These are phyloP conservation scores for Takakia lepidozioides DNA, from an alignment of 225 moss, liverwort and hornwort species.

Conservation along the genomic window DNA sequence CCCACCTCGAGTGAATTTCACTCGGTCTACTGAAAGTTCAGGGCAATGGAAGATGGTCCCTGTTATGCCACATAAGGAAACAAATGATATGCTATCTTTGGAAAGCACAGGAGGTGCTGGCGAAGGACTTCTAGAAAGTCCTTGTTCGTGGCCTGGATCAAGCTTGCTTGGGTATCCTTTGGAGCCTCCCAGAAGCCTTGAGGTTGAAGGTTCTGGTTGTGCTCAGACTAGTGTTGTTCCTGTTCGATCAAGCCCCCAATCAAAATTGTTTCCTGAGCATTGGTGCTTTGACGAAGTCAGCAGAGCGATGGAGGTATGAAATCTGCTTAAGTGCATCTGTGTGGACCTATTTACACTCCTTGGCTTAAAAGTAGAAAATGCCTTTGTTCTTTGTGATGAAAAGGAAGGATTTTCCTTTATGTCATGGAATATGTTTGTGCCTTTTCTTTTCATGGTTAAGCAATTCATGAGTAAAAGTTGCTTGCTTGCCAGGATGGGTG, in stretches of 20 bases:
- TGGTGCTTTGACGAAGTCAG: slow-evolving; percentile 33
- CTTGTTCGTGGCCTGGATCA: slow-evolving; percentile 39
- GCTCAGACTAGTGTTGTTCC: slow-evolving; percentile 5
- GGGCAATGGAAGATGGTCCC: slow-evolving; percentile 27
- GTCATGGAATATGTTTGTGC: no score
- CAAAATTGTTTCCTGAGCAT: slow-evolving; percentile 40
- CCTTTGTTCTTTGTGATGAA: no score
- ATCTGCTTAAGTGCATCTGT: no score
- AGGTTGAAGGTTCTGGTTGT: slow-evolving; percentile 12
- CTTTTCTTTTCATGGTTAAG: no score
- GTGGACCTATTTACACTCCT: no score
- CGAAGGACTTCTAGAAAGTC: slow-evolving; percentile 21
- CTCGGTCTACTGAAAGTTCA: slow-evolving; percentile 21
- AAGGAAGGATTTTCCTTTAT: no score
- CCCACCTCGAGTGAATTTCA: no score
- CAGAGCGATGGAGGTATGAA: slow-evolving; percentile 40
- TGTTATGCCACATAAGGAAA: slow-evolving; percentile 9
- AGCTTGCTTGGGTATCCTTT: slow-evolving; percentile 32
- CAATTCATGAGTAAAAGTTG: no score
- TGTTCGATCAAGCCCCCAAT: slow-evolving; percentile 19
- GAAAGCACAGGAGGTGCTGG: not conserved
- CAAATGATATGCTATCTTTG: no score
- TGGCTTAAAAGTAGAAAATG: no score
- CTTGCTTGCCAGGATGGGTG: no score
- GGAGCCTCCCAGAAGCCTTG: slow-evolving; percentile 10